Evolutionary conservation across 1,284 basidiomycete species (phyloP).

Genomic region (Chiua sp.): DNA sequence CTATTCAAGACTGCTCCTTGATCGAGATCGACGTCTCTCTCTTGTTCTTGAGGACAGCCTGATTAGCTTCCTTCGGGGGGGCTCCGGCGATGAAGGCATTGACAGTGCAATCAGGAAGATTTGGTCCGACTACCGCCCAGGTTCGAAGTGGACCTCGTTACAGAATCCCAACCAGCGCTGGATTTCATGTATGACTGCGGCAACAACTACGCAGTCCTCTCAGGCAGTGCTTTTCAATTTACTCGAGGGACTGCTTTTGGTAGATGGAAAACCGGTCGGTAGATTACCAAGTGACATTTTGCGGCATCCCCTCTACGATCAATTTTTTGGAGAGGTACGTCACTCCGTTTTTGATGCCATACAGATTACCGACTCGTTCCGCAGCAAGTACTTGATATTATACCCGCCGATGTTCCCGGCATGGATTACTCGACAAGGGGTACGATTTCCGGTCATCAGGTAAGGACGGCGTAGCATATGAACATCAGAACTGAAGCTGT

Average conservation of each 20-base stretch:
- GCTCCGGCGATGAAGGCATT: conserved; percentile 25
- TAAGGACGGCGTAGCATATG: background rate
- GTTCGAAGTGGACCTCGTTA: conserved; percentile 39
- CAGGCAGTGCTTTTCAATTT: conserved; percentile 45
- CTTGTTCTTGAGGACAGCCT: conserved; percentile 33
- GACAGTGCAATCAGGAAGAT: conserved; percentile 40
- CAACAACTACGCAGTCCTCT: background rate
- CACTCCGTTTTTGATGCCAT: background rate
- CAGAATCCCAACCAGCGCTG: conserved; percentile 40
- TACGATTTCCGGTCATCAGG: conserved; percentile 29
- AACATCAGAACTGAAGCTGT: background rate
- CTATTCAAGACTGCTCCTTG: conserved; percentile 23
- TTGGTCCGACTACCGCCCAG: conserved; percentile 43
- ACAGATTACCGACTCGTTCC: background rate
- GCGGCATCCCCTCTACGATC: conserved; percentile 38
- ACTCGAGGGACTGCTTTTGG: conserved; percentile 45
- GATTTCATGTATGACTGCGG: conserved; percentile 35
- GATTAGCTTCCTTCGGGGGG: conserved; percentile 4
- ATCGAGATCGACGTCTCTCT: conserved; percentile 36
- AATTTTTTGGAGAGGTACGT: conserved; percentile 39
- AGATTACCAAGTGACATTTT: conserved; percentile 43
- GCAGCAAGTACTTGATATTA: conserved; percentile 43
- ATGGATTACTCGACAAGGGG: conserved; percentile 43
- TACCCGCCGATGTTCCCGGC: conserved; percentile 39
- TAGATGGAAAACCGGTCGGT: conserved; percentile 46